A percentile compares a stretch with the other conserved stretches of the same genome.
phyloP scores from a whole-genome alignment of 805 yeast species.

The Candida ficus region DNA sequence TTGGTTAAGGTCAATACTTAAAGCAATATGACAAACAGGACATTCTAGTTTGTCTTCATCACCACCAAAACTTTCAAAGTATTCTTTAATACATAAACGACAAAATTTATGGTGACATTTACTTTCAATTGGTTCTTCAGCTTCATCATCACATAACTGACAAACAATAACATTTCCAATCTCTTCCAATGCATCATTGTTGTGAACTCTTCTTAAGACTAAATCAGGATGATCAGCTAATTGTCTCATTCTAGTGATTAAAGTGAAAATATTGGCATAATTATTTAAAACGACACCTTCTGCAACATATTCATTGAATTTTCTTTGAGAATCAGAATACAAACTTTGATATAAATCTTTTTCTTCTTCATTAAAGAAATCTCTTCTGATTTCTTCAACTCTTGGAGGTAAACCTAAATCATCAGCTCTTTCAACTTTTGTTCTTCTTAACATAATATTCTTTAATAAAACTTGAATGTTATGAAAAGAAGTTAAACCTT shows the following conservation, averaged over 20 bases:
- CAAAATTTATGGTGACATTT: slow-evolving; percentile 94
- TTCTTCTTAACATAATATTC: slow-evolving; percentile 87
- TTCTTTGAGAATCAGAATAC: slow-evolving; percentile 80
- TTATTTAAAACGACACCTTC: slow-evolving; percentile 95
- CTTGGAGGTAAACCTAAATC: slow-evolving; percentile 97
- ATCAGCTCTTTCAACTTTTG: slow-evolving; percentile 94
- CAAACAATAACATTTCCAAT: slow-evolving; percentile 60
- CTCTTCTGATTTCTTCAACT: slow-evolving; percentile 82
- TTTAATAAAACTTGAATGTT: slow-evolving; percentile 69
- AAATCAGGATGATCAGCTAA: slow-evolving; percentile 97
- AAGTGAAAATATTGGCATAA: slow-evolving; percentile 93
- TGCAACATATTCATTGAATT: slow-evolving; percentile 88
- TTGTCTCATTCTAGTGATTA: slow-evolving; percentile 96
- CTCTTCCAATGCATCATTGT: slow-evolving; percentile 28
- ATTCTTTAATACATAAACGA: slow-evolving; percentile 86
- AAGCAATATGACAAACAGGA: slow-evolving; percentile 93
- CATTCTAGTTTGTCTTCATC: slow-evolving; percentile 59
- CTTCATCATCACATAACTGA: slow-evolving; percentile 94
- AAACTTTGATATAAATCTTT: slow-evolving; percentile 86
- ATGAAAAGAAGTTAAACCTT: slow-evolving; percentile 71
- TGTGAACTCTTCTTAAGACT: slow-evolving; percentile 66
- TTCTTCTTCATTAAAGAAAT: slow-evolving; percentile 89
- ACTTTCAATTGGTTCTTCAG: slow-evolving; percentile 94
- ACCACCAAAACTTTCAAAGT: slow-evolving; percentile 76
- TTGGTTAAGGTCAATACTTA: slow-evolving; percentile 84